A percentile compares a stretch with the other conserved stretches of the same genome.
Conservation (phyloP, 495 filamentous ascomycete species). For the Podospora didyma region DNA sequence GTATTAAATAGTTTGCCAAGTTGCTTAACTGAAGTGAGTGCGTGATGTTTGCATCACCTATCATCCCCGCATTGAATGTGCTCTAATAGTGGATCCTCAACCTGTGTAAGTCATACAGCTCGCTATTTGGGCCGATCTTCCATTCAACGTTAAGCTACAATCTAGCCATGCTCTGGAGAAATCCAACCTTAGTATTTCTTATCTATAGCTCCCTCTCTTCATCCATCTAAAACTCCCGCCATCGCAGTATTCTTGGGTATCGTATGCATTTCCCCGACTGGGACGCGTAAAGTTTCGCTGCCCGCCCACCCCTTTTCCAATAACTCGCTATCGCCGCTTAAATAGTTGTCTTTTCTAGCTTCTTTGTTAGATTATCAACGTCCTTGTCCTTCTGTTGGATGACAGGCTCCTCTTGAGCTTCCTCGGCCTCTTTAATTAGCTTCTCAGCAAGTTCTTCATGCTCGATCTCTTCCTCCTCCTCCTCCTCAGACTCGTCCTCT, state of each 20-base stretch:
- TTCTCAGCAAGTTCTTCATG: constrained; percentile 59
- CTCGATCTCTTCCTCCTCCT: constrained; percentile 54
- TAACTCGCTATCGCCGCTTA: constrained; percentile 12
- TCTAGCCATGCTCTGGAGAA: background rate
- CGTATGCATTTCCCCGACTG: constrained; percentile 16
- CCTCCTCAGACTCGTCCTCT: constrained; percentile 65
- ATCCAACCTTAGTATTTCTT: constrained; percentile 9
- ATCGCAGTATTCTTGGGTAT: constrained; percentile 23
- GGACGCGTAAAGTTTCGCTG: constrained; percentile 6
- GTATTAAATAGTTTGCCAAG: too few relatives aligned
- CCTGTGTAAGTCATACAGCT: too few relatives aligned
- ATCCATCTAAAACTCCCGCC: constrained; percentile 15
- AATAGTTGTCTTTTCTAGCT: constrained; percentile 62
- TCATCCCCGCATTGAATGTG: too few relatives aligned
- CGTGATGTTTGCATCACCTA: background rate
- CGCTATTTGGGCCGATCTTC: too few relatives aligned
- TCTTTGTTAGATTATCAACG: constrained; percentile 75
- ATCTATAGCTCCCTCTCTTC: constrained; percentile 1
- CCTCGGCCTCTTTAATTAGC: constrained; percentile 64
- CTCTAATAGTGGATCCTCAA: too few relatives aligned
- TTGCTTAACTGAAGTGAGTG: background rate
- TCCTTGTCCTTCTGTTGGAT: constrained; percentile 68
- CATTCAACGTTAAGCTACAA: background rate
- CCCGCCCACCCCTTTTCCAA: background rate
- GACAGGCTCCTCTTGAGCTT: constrained; percentile 70